Evolutionary conservation across 768 basidiomycete genomes (phyloP).

Genomic region (Lentinula edodes): DNA sequence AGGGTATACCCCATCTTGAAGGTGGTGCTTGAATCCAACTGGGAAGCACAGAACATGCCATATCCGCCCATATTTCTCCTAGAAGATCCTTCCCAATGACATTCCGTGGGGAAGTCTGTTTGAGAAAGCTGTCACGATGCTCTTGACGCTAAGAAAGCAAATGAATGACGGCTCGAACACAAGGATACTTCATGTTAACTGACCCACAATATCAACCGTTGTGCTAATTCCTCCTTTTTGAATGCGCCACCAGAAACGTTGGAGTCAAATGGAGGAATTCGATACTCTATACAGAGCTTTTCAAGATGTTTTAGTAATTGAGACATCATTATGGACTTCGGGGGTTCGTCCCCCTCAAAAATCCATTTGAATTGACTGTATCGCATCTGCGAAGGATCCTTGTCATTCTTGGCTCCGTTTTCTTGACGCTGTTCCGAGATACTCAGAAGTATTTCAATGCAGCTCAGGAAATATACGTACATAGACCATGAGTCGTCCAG

Average conservation of each 20-base stretch:
- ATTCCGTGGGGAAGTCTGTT: not conserved
- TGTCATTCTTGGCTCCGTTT: not conserved
- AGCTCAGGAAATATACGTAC: not conserved
- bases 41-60: conserved; percentile 19
- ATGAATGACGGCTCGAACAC: not conserved
- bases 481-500: not conserved
- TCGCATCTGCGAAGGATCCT: too few relatives aligned
- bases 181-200: not conserved
- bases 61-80: conserved; percentile 10
- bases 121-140: not conserved
- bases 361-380: not conserved
- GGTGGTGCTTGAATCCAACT: conserved; percentile 18
- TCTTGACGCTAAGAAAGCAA: not conserved
- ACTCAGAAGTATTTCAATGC: not conserved
- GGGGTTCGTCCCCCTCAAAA: not conserved
- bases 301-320: not conserved
- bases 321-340: not conserved
- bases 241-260: not conserved
- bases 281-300: not conserved
- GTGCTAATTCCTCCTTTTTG: not conserved
- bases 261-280: not conserved
- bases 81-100: conserved; percentile 13
- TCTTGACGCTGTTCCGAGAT: not conserved
- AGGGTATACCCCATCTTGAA: conserved; percentile 14
- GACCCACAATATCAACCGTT: not conserved